phyloP scores from a whole-genome alignment of 2,329 filamentous ascomycete genomes.

The Epichloe sibirici region DNA sequence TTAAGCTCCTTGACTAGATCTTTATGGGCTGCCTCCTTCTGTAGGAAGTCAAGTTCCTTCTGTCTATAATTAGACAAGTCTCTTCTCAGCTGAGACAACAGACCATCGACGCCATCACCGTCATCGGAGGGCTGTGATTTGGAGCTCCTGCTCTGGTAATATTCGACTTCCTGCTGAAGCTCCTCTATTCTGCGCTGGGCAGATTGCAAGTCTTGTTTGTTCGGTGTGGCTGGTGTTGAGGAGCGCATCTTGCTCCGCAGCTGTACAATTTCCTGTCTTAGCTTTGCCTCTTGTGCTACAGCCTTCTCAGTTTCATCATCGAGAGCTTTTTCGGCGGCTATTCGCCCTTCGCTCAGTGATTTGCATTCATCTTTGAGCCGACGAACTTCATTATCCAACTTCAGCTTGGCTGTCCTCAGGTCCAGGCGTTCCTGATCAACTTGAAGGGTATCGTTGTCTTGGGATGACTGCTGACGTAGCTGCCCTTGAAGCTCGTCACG shows the following conservation, averaged over 20 bases:
- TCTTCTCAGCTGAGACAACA: conserved; percentile 50
- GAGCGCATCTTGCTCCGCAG: conserved; percentile 34
- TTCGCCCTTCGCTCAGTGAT: conserved; percentile 41
- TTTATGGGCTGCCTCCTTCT: conserved; percentile 53
- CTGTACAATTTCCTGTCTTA: conserved; percentile 40
- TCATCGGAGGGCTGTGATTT: conserved; percentile 20
- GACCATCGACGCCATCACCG: conserved; percentile 35
- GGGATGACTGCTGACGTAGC: conserved; percentile 40
- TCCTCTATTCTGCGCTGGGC: conserved; percentile 52
- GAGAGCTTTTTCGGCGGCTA: conserved; percentile 49
- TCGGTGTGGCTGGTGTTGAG: conserved; percentile 33
- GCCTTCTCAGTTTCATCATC: conserved; percentile 56
- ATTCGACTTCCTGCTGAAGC: conserved; percentile 48
- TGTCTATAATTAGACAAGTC: conserved; percentile 52
- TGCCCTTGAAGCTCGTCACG: conserved; percentile 54
- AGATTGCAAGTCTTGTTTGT: conserved; percentile 40
- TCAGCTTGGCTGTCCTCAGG: conserved; percentile 53
- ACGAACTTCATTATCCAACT: conserved; percentile 54
- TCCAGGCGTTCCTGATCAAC: conserved; percentile 59
- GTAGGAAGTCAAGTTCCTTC: conserved; percentile 51
- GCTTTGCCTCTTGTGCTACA: conserved; percentile 51
- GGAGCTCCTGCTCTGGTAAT: conserved; percentile 36
- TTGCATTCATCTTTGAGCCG: conserved; percentile 53
- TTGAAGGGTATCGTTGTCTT: conserved; percentile 45
- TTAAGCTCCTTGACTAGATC: conserved; percentile 51